Base-by-base conservation (phyloP, 768 basidiomycete genomes). In the Tephrocybe sp. region DNA sequence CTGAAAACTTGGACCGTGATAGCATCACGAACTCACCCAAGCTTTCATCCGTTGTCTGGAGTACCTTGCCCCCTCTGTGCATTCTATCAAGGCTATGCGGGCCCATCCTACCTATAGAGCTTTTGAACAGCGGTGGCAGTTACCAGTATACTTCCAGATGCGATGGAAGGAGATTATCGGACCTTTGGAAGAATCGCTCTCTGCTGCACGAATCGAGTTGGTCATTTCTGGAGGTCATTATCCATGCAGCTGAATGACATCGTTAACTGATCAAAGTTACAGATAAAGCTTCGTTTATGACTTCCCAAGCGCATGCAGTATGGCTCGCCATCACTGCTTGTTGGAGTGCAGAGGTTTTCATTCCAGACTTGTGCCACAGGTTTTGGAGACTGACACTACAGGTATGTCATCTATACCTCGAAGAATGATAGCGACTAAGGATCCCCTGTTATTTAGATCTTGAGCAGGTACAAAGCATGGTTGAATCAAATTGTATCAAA, bases 81-180 rank as follows among this genome's bases (percentile, higher is more conserved):
- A 78, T 24, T 80, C 90, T 2, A 79, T 95, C 8, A 73, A 83
- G 53, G 72, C 76, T 2, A 85, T 98, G 80, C 83, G 92, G 3
- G 63, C 73, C 3, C 89, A 93, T 65, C 80, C 84, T 0, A 73
- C 84, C 3, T 96, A 86, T 65, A 56, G 62, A 20, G 68, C 84
- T 1, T 97, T 98, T 63, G 83, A 88, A 62, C 78, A 81, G 54
- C 80, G 93, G 30, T 99, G 97, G 95, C 97, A 98, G 64, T 78
- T 99, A 2, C 90, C 93, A 1, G 89, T 98, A 8, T 98, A 98
- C 65, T 98, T 96, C 66, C 97, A 99, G 62, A 73, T 99, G 54
- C 81, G 96, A 38, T 96, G 95, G 93, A 97, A 97, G 68, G 96
- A 97, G 62, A 90, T 96, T 45, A 83, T 94, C 0, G 71, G 78